These are phyloP conservation scores for Claviceps africana DNA, from an alignment of 2,329 filamentous ascomycete genomes.

Conservation along the genomic window DNA sequence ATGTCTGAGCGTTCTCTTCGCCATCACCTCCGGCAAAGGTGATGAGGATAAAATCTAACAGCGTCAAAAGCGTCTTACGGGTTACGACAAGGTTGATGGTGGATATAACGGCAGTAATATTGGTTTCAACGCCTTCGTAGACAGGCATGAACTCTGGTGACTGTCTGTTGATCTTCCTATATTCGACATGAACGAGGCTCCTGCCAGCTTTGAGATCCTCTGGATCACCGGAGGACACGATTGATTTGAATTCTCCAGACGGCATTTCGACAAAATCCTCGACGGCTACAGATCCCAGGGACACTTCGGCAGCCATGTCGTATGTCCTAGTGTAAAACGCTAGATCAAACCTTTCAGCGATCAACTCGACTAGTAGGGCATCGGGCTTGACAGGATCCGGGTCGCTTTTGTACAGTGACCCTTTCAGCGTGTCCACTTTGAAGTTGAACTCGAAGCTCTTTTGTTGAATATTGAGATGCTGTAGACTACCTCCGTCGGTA, in stretches of 20 bases:
- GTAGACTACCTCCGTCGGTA: conserved; percentile 37
- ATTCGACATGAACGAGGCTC: conserved; percentile 79
- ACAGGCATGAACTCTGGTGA: conserved; percentile 88
- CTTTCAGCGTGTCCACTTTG: conserved; percentile 84
- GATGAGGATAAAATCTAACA: conserved; percentile 84
- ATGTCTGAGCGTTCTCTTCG: conserved; percentile 20
- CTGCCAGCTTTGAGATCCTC: conserved; percentile 63
- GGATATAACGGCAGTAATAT: conserved; percentile 79
- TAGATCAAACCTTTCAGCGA: conserved; percentile 78
- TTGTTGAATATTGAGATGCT: conserved; percentile 63
- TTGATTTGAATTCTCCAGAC: conserved; percentile 84
- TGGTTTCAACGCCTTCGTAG: conserved; percentile 87
- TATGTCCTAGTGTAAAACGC: conserved; percentile 79
- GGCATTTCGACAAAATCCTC: conserved; percentile 92
- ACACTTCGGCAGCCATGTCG: conserved; percentile 87
- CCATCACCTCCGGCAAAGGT: conserved; percentile 64
- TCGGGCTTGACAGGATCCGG: conserved; percentile 63
- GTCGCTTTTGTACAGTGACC: conserved; percentile 80
- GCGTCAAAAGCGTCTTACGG: conserved; percentile 75
- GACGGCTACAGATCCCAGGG: conserved; percentile 71
- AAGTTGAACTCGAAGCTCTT: conserved; percentile 95
- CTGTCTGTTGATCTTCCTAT: conserved; percentile 73
- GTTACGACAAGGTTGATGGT: conserved; percentile 96
- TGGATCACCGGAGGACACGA: conserved; percentile 69
- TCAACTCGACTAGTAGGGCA: conserved; percentile 72